A percentile compares a stretch with the other conserved stretches of the same genome.
Conservation (phyloP, 2,329 filamentous ascomycete species). For the Fragosphaeria purpurea region DNA sequence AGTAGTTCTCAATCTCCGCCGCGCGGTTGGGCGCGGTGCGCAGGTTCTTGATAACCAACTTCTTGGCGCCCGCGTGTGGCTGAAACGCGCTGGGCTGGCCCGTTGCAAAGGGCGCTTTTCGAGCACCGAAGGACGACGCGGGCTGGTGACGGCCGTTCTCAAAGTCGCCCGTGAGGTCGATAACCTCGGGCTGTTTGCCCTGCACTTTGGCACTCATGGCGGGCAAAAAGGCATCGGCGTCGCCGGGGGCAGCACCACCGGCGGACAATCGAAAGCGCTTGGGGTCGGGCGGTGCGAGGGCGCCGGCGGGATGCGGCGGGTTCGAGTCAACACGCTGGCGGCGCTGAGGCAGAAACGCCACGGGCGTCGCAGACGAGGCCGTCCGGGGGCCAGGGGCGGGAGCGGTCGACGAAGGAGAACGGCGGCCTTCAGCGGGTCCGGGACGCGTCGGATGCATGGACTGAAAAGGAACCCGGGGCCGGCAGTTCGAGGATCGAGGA, state of each 20-base stretch:
- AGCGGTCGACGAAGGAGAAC: constrained; percentile 20
- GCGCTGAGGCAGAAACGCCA: constrained; percentile 38
- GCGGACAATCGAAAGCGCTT: constrained; percentile 18
- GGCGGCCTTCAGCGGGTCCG: constrained; percentile 8
- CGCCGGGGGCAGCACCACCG: constrained; percentile 1
- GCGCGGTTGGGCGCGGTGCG: constrained; percentile 40
- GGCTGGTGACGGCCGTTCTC: not conserved
- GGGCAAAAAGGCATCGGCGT: constrained; percentile 6
- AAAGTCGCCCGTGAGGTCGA: constrained; percentile 33
- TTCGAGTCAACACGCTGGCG: constrained; percentile 21
- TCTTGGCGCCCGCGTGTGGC: constrained; percentile 68
- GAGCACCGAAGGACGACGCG: not conserved
- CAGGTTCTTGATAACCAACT: constrained; percentile 89
- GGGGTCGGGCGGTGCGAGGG: constrained; percentile 12
- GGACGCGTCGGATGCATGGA: constrained; percentile 17
- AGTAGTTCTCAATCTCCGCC: constrained; percentile 64
- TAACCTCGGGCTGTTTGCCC: constrained; percentile 28
- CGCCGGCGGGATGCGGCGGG: constrained; percentile 6
- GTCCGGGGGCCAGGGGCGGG: constrained; percentile 58
- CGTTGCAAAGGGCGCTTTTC: constrained; percentile 14
- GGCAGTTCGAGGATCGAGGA: not conserved
- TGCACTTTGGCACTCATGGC: constrained; percentile 21
- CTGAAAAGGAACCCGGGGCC: not conserved
- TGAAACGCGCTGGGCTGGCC: constrained; percentile 44
- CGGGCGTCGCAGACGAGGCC: constrained; percentile 44